Percentiles rank a stretch among this genome's conserved stretches.
Evolutionary conservation across 176 grass and related monocot species (phyloP).

Genomic region (Avena atlantica): DNA sequence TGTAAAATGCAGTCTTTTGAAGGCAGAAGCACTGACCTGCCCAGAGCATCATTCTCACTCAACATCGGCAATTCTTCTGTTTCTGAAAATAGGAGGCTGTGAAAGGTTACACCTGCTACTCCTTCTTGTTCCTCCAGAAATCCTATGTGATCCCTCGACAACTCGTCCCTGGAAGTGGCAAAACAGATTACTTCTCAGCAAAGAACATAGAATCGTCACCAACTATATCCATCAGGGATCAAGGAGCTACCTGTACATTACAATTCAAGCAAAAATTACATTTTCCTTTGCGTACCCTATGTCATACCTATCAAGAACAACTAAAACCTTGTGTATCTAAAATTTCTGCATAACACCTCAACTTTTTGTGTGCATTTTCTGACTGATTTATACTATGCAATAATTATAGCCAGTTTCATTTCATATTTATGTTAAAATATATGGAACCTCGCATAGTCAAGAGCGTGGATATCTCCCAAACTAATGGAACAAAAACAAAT

Average conservation of each 20-base stretch:
- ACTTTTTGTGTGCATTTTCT: not conserved
- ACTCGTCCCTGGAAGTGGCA: not conserved
- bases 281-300: not conserved
- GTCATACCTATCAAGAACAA: not conserved
- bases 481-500: slow-evolving; percentile 27
- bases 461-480: not conserved
- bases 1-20: not conserved
- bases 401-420: not conserved
- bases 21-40: slow-evolving; percentile 51
- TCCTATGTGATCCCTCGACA: not conserved
- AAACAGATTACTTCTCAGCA: not conserved
- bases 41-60: slow-evolving; percentile 49
- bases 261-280: not conserved
- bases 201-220: not conserved
- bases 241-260: not conserved
- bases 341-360: not conserved
- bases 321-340: not conserved
- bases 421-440: slow-evolving; percentile 5
- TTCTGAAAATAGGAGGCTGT: slow-evolving; percentile 90
- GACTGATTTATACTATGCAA: not conserved
- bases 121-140: slow-evolving; percentile 71
- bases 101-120: slow-evolving; percentile 89
- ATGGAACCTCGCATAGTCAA: not conserved
- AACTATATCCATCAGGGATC: not conserved
- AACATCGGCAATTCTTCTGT: slow-evolving; percentile 24